Evolutionary conservation across 2,329 filamentous ascomycete genomes (phyloP).

Genomic region (Hymenoscyphus linearis): DNA sequence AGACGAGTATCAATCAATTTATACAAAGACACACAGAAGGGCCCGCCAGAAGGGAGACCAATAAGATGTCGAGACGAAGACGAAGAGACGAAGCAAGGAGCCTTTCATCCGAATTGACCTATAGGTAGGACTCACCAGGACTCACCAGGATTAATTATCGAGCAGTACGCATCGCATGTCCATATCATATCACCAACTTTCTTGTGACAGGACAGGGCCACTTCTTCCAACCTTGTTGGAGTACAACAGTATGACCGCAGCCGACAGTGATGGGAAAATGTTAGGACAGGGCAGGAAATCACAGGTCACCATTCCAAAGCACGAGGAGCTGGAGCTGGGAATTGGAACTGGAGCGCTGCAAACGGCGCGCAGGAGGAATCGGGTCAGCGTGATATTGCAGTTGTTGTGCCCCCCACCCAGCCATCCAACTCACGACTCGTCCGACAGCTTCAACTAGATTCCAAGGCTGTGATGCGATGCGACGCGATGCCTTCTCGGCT

Average conservation of each 20-base stretch:
- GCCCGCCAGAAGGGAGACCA: neutral
- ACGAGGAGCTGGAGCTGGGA: neutral
- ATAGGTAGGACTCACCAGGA: neutral
- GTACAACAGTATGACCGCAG: neutral
- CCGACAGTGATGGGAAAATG: neutral
- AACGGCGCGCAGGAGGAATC: neutral
- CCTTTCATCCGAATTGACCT: neutral
- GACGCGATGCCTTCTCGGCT: neutral
- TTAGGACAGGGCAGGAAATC: neutral
- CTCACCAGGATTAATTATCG: neutral
- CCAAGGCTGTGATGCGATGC: neutral
- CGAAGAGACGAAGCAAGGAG: neutral
- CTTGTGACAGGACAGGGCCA: neutral
- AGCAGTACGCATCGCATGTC: neutral
- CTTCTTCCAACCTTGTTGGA: neutral
- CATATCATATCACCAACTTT: neutral
- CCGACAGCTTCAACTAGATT: neutral
- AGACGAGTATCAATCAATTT: neutral
- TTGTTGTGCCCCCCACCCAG: neutral
- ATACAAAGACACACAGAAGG: neutral
- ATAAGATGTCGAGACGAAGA: neutral
- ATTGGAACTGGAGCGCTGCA: too few species aligned
- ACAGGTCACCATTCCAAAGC: neutral
- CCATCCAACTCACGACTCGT: neutral
- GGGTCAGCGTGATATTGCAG: neutral